Evolutionary conservation across 306 rosid genomes (phyloP).

Genomic region (Hippophae gyantsensis): DNA sequence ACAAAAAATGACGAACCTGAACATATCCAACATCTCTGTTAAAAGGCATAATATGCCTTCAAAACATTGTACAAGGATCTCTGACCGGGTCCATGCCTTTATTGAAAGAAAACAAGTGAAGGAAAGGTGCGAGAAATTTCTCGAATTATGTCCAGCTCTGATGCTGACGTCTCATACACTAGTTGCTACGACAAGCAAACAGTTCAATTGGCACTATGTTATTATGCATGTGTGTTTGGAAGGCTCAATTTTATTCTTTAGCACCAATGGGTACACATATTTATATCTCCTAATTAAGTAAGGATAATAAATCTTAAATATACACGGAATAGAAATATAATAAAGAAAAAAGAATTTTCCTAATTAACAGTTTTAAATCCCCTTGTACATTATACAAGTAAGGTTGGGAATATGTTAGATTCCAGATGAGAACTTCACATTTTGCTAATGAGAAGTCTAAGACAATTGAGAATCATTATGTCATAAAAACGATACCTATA

Average conservation of each 20-base stretch:
- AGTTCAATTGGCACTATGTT: constrained; percentile 18
- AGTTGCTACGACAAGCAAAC: constrained; percentile 64
- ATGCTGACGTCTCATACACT: constrained; percentile 78
- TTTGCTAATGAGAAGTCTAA: background rate
- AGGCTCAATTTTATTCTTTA: background rate
- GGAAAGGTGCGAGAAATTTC: constrained; percentile 98
- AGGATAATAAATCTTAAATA: background rate
- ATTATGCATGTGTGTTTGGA: constrained; percentile 1
- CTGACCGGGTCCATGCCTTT: constrained; percentile 98
- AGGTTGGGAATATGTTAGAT: background rate
- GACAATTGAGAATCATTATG: background rate
- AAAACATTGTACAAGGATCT: constrained; percentile 94
- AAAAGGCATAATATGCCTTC: constrained; percentile 87
- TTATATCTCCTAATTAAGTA: background rate
- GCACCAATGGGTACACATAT: background rate
- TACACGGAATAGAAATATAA: no score
- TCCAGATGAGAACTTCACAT: background rate
- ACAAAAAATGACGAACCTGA: constrained; percentile 52
- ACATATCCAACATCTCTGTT: constrained; percentile 98
- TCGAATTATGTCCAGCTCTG: constrained; percentile 93
- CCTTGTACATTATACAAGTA: no score
- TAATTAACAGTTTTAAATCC: background rate
- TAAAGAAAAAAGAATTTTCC: no score
- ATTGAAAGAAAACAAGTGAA: constrained; percentile 92
- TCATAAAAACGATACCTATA: constrained; percentile 52